Base-by-base conservation (phyloP, 768 basidiomycete genomes). In the Gautieria morchelliformis region DNA sequence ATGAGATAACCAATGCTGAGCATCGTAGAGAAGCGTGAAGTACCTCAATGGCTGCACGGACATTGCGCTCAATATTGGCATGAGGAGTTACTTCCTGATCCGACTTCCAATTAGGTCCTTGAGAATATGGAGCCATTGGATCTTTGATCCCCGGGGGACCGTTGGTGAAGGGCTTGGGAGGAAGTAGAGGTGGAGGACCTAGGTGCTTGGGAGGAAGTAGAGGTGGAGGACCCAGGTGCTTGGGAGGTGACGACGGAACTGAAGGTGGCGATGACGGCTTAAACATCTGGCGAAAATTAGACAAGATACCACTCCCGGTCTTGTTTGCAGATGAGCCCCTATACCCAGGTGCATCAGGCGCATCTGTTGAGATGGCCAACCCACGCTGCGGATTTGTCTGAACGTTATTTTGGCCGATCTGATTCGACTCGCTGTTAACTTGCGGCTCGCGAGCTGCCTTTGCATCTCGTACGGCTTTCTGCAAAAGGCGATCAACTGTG, bases 401-500 rank as follows among this genome's bases (percentile, higher is more conserved):
- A 2, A 33, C 32, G 24, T 57, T 45, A 19, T 32, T 40, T 8
- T 40, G 30, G 5, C 15, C 33, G 58, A 65, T 71, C 55, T 70
- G 66, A 62, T 72, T 66, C 58, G 73, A 66, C 60, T 73, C 66
- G 6, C 22, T 14, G 11, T 49, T n/a, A 24, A 48, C 47, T 30
- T 49, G 22, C 37, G 49, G 56, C 64, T 33, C 4, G 66, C 64
- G 50, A 14, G 71, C 73, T 56, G 76, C 75, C 63, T 85, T 30
- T 11, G 79, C 76, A 57, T 79, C 72, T 19, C 78, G 72, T 46
- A 89, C 83, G 14, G 82, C 83, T 64, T 80, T 79, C 64, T 95
- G 90, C 61, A 89, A 72, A 58, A 98, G 95, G 35, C 93, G 80
- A 65, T 96, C 94, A 53, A 97, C 94, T 91, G 56, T 1, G 30